Conservation (phyloP, 2,329 filamentous ascomycete genomes). For the Phyllosticta citrichinensis region DNA sequence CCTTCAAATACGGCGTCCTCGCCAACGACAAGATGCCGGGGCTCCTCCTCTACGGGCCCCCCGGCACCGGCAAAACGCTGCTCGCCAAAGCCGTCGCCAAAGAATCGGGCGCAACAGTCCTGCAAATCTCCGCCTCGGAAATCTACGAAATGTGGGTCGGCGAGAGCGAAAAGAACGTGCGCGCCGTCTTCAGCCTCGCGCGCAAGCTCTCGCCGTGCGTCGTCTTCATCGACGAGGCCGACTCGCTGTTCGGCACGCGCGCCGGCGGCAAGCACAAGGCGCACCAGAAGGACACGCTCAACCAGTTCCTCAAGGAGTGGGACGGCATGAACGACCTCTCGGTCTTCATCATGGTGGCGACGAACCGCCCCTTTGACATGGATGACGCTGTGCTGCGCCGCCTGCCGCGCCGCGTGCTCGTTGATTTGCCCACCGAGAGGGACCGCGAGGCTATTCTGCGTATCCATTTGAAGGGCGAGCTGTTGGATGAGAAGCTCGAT, state of each 20-base stretch:
- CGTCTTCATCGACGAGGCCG: conserved; percentile 94
- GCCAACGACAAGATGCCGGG: conserved; percentile 86
- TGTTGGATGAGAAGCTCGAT: conserved; percentile 50
- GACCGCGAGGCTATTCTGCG: conserved; percentile 60
- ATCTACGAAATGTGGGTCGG: conserved; percentile 97
- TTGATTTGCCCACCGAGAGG: conserved; percentile 58
- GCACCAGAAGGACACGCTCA: conserved; percentile 80
- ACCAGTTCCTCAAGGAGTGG: conserved; percentile 95
- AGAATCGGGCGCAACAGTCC: conserved; percentile 55
- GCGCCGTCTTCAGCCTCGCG: conserved; percentile 81
- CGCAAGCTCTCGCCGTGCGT: conserved; percentile 87
- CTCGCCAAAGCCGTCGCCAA: conserved; percentile 56
- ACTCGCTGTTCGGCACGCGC: conserved; percentile 78
- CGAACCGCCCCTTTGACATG: conserved; percentile 88
- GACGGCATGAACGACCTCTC: conserved; percentile 77
- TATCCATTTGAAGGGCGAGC: conserved; percentile 62
- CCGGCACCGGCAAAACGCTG: conserved; percentile 57
- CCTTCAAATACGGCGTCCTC: conserved; percentile 92
- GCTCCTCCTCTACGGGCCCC: conserved; percentile 77
- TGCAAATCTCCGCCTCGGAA: conserved; percentile 82
- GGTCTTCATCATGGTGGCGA: conserved; percentile 97
- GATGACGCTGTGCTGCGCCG: conserved; percentile 79
- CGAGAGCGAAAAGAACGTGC: conserved; percentile 91
- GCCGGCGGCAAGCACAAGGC: conserved; percentile 54
- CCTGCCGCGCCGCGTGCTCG: conserved; percentile 60